Evolutionary conservation across 805 yeast genomes (phyloP).

Genomic region (Hanseniaspora singularis): DNA sequence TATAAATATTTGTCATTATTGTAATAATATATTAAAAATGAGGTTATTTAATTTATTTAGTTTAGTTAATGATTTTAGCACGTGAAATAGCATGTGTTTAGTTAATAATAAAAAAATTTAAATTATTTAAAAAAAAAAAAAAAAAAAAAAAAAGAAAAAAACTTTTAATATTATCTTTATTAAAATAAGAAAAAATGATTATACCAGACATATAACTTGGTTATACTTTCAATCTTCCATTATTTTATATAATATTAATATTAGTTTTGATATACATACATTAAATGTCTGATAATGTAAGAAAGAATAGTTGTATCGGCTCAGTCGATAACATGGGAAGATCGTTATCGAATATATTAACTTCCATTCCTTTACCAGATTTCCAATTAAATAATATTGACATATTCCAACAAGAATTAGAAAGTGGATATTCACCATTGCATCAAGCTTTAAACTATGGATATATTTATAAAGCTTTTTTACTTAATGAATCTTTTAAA

Average conservation of each 20-base stretch:
- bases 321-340: slow-evolving; percentile 61
- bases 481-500: slow-evolving; percentile 24
- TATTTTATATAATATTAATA: too few relatives aligned
- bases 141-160: too few relatives aligned
- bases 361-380: slow-evolving; percentile 22
- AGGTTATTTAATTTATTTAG: too few relatives aligned
- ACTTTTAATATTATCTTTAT: slow-evolving; percentile 1
- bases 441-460: slow-evolving; percentile 44
- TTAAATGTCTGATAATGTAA: slow-evolving; percentile 16
- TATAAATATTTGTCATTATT: too few relatives aligned
- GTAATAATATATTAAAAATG: too few relatives aligned
- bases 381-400: slow-evolving; percentile 28
- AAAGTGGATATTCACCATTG: slow-evolving; percentile 71
- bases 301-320: slow-evolving; percentile 4
- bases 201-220: too few relatives aligned
- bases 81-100: too few relatives aligned
- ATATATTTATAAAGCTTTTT: slow-evolving; percentile 25
- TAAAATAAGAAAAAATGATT: too few relatives aligned
- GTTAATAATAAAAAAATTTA: too few relatives aligned
- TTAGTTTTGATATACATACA: slow-evolving; percentile 18
- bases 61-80: too few relatives aligned
- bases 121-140: too few relatives aligned
- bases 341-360: slow-evolving; percentile 24
- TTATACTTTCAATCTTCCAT: too few relatives aligned
- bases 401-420: slow-evolving; percentile 43